Base-by-base conservation (phyloP, 2,329 filamentous ascomycete genomes). In the Pseudophaeomoniella oleicola region DNA sequence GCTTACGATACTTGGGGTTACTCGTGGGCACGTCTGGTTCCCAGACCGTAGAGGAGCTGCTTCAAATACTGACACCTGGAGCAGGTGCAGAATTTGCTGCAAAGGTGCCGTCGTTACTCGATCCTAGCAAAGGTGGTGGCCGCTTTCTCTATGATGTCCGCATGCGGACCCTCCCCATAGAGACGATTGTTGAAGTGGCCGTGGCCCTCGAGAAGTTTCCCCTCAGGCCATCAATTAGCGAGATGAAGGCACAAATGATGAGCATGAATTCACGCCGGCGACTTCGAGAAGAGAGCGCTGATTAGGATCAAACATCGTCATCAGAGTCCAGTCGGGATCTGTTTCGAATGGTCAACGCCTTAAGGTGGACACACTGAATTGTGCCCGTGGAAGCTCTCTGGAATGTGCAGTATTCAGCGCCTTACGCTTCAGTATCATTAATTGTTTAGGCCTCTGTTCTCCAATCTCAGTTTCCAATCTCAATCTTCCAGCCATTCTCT, bases 171-270 rank as follows among this genome's bases (percentile, higher is more conserved):
- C 32, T 50, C 4, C 41, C 40, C 1, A 30, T 34, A 3, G 38
- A 44, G 12, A 39, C 43, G 17, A 38, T 46, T 22, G 36, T 47
- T n/a, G 41, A 48, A 12, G 41, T 50, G 14, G 47, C 46, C 9
- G 19, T 50, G 17, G 46, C 46, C 4, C 48, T 44, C 29, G 40
- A 44, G 30, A 37, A 38, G 12, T 50, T 43, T 42, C 46, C 47
- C 1, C 43, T 46, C 36, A 45, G 47, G 14, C 43, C 18, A 15
- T 34, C 29, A 14, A 39, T 33, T 2, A 32, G 38, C 12, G 37
- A 38, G 12, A 45, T 49, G 29, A 16, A 46, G 11, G 16, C 14
- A 12, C 32, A 34, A 13, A 15, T 34, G 32, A 6, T 9, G 22
- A 27, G n/a, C 22, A 27, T n/a, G n/a, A n/a, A 27, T n/a, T n/a